Percentiles rank a stretch among this genome's conserved stretches.
Evolutionary conservation across 495 filamentous ascomycete genomes (phyloP).

Genomic region (Patellaria atrata): DNA sequence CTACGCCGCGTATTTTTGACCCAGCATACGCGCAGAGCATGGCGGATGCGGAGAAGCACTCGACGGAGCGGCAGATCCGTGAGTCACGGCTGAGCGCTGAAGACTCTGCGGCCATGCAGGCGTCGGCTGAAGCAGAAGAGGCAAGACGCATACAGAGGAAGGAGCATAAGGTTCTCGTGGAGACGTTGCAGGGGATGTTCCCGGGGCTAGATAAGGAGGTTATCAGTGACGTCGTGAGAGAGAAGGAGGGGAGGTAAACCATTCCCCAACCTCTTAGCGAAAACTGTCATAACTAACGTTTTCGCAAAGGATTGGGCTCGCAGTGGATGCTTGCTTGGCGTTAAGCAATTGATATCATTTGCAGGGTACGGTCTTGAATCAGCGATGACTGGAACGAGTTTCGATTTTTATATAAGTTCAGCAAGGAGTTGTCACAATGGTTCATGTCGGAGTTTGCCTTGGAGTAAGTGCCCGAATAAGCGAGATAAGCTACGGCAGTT

Average conservation of each 20-base stretch:
- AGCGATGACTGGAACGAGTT: no score
- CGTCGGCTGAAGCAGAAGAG: constrained; percentile 82
- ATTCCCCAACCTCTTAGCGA: neutral
- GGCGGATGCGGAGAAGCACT: constrained; percentile 29
- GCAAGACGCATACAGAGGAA: constrained; percentile 68
- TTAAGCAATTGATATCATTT: no score
- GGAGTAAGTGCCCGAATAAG: no score
- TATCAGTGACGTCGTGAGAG: constrained; percentile 83
- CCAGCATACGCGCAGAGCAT: no score
- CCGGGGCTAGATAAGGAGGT: constrained; percentile 79
- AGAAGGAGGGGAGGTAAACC: constrained; percentile 74
- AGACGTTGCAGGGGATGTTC: constrained; percentile 86
- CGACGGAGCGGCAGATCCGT: neutral
- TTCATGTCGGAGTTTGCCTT: no score
- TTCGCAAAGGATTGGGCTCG: constrained; percentile 57
- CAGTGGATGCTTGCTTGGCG: constrained; percentile 84
- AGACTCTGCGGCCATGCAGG: constrained; percentile 87
- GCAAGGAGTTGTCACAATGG: no score
- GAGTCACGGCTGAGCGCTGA: constrained; percentile 45
- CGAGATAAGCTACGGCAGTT: no score
- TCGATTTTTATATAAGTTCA: no score
- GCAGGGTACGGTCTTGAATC: no score
- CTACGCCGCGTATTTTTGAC: constrained; percentile 4
- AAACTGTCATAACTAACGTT: constrained; percentile 15
- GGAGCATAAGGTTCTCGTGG: constrained; percentile 83